Evolutionary conservation across 306 rosid genomes (phyloP).

Genomic region (Ammopiptanthus mongolicus): DNA sequence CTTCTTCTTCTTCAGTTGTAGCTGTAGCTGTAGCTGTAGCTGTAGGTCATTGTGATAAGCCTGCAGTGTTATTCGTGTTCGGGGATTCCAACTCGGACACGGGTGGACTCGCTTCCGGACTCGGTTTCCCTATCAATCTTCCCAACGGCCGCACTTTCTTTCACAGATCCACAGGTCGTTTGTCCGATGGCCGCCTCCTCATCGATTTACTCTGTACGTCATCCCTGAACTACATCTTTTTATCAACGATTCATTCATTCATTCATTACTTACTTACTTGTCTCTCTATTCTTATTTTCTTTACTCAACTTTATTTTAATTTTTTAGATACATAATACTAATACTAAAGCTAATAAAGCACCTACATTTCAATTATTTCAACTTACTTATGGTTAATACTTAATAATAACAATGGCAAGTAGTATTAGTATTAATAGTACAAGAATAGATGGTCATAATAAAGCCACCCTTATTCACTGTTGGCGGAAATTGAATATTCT

Average conservation of each 20-base stretch:
- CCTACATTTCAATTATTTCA: too few relatives aligned
- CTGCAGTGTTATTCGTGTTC: constrained; percentile 59
- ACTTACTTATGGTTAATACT: too few relatives aligned
- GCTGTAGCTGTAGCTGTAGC: not conserved
- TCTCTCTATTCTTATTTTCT: not conserved
- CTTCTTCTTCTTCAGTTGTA: not conserved
- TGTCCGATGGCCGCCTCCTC: constrained; percentile 82
- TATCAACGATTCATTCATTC: too few relatives aligned
- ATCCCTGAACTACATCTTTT: rapidly evolving
- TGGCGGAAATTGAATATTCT: too few relatives aligned
- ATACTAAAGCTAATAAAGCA: too few relatives aligned
- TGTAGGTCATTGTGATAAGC: constrained; percentile 13
- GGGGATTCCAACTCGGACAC: constrained; percentile 99
- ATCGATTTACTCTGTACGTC: constrained; percentile 76
- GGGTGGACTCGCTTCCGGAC: constrained; percentile 86
- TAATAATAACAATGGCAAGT: not conserved
- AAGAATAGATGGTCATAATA: too few relatives aligned
- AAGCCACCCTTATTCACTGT: too few relatives aligned
- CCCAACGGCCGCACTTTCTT: constrained; percentile 91
- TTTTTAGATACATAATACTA: too few relatives aligned
- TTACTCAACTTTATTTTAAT: not conserved
- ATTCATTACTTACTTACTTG: too few relatives aligned
- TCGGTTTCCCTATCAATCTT: constrained; percentile 64
- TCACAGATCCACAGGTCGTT: constrained; percentile 74
- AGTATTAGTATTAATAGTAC: not conserved